Evolutionary conservation across 192 early-diverging fungal species (phyloP), one percentile per base, ranked within the genome.

Genomic region (Coemansia biformis): DNA sequence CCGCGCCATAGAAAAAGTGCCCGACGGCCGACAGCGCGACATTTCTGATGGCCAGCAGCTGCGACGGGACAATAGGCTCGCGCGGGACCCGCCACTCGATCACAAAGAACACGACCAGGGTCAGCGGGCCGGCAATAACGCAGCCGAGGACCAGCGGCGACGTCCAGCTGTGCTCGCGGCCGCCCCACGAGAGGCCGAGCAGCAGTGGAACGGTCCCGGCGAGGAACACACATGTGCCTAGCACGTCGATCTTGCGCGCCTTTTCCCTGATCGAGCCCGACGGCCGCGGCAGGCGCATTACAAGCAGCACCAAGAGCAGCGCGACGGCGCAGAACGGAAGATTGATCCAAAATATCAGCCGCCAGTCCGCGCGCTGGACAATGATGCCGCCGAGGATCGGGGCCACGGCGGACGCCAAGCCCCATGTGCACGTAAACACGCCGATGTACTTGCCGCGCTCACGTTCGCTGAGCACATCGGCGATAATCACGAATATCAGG

Each of bases 371-470:
- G 0, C 59, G 42, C 33, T 97, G 83, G 21, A 84, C 86, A 36
- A 97, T 86, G 8, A 83, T 59, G 24, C 94, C 94, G 47, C 94
- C 94, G 10, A 92, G 46, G 11, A 93, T 71, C 0, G 94, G 90
- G 3, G 89, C 94, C 13, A 91, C 46, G 3, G 89, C 81, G 2
- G 84, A 84, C 5, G 88, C 80, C 35, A 89, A 48, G 6, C 84
- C 89, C 76, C 90, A 87, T 0, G 86, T 83, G 42, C 80, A 83
- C 21, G 86, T 86, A 15, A 90, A 79, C 21, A 92, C 56, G n/a
- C 84, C 80, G 64, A 91, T 83, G 61, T 87, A 92, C 59, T 90
- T 92, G 28, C 88, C 88, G n/a, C 90, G 75, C 47, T 96, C 82
- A 26, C 85, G 79, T n/a, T 85, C 48, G 19, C 84, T 79, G 14